phyloP scores from a whole-genome alignment of 2,329 filamentous ascomycete genomes.

The Nothopassalora personata region DNA sequence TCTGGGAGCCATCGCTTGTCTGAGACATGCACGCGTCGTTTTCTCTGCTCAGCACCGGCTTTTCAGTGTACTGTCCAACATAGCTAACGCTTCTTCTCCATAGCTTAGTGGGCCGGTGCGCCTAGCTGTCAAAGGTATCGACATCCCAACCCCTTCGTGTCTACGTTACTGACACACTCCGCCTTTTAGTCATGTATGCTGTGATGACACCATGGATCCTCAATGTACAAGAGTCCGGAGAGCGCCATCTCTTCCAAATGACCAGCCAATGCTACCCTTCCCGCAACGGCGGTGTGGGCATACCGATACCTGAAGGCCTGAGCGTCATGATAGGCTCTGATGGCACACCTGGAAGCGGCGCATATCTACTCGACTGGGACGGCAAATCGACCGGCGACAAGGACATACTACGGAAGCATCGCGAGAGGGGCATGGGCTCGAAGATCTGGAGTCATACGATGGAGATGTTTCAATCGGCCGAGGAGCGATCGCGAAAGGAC shows the following conservation, averaged over 20 bases:
- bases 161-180: no score
- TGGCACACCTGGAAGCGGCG: slow-evolving; percentile 31
- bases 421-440: slow-evolving; percentile 28
- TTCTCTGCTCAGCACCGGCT: no score
- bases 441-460: slow-evolving; percentile 36
- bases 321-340: slow-evolving; percentile 28
- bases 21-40: no score
- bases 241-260: slow-evolving; percentile 43
- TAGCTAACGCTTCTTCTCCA: background rate
- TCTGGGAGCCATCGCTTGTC: no score
- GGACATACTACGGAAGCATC: slow-evolving; percentile 28
- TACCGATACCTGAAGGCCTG: slow-evolving; percentile 28
- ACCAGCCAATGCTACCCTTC: slow-evolving; percentile 33
- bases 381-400: slow-evolving; percentile 33
- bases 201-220: slow-evolving; percentile 37
- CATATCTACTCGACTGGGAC: slow-evolving; percentile 37
- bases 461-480: slow-evolving; percentile 29
- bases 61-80: no score
- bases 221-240: slow-evolving; percentile 39
- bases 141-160: no score
- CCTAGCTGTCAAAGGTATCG: slow-evolving; percentile 29
- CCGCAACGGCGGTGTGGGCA: slow-evolving; percentile 21
- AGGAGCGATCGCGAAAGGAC: slow-evolving; percentile 20
- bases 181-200: slow-evolving; percentile 6
- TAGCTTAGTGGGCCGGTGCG: slow-evolving; percentile 23